phyloP scores from a whole-genome alignment of 306 rosid genomes.

The Ochetophila trinervis region DNA sequence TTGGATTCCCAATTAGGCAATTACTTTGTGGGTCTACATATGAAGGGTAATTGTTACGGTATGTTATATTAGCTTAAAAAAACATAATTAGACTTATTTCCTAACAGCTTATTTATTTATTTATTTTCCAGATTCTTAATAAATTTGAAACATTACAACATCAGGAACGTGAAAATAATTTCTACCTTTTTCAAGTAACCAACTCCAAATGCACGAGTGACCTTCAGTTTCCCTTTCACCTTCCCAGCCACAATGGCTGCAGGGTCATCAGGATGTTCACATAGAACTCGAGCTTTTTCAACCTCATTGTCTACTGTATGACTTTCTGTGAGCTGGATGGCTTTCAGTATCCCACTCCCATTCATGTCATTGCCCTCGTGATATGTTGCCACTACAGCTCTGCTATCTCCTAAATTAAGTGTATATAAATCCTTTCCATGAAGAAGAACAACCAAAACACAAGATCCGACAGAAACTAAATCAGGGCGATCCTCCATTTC shows the following conservation, averaged over 20 bases:
- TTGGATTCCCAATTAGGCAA: too few relatives aligned
- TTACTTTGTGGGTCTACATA: too few relatives aligned
- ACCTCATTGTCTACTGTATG: slow-evolving; percentile 77
- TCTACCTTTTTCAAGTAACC: slow-evolving; percentile 94
- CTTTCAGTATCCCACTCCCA: slow-evolving; percentile 44
- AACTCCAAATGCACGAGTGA: slow-evolving; percentile 96
- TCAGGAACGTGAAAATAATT: slow-evolving; percentile 8
- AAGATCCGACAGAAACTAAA: slow-evolving; percentile 91
- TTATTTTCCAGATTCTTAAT: too few relatives aligned
- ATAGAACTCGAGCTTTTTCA: slow-evolving; percentile 57
- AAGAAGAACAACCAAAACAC: slow-evolving; percentile 87
- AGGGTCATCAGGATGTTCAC: slow-evolving; percentile 88
- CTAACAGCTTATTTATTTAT: too few relatives aligned
- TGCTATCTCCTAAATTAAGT: slow-evolving; percentile 84
- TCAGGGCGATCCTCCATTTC: slow-evolving; percentile 97
- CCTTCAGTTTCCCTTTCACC: slow-evolving; percentile 93
- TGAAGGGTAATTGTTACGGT: too few relatives aligned
- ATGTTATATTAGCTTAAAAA: too few relatives aligned
- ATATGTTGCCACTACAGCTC: slow-evolving; percentile 81
- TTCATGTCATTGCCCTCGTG: slow-evolving; percentile 20
- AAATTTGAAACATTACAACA: background rate
- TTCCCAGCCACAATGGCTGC: slow-evolving; percentile 56
- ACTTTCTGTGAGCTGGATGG: slow-evolving; percentile 86
- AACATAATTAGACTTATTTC: too few relatives aligned
- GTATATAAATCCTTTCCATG: slow-evolving; percentile 85